These are phyloP conservation scores for Albizia julibrissin DNA, from an alignment of 306 rosid genomes.

Conservation along the genomic window DNA sequence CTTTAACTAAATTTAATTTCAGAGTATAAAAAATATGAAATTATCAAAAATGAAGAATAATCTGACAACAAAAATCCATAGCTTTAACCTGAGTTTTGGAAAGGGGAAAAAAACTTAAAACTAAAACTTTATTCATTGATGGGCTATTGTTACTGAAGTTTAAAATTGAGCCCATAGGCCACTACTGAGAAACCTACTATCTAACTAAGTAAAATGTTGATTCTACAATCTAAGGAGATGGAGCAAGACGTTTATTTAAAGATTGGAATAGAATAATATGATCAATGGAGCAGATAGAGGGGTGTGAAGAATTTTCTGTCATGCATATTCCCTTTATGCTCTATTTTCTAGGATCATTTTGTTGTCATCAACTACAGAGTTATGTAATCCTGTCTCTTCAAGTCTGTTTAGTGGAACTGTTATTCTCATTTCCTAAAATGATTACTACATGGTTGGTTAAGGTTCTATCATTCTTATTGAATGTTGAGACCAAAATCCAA, in stretches of 20 bases:
- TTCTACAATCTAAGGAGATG: background rate
- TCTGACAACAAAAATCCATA: background rate
- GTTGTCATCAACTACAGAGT: background rate
- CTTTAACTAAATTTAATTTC: background rate
- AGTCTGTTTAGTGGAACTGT: background rate
- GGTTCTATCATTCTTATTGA: background rate
- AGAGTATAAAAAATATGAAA: conserved; percentile 5
- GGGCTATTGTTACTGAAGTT: background rate
- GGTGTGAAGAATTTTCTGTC: background rate
- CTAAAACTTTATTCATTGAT: background rate
- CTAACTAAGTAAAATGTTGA: background rate
- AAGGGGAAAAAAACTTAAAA: too few species aligned
- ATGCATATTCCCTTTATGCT: background rate
- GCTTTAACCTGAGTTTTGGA: background rate
- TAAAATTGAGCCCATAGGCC: background rate
- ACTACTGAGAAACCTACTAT: background rate
- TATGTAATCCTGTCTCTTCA: background rate
- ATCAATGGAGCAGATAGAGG: background rate
- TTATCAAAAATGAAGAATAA: background rate
- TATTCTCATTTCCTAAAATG: background rate
- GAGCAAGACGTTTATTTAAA: background rate
- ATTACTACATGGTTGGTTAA: background rate
- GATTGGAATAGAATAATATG: background rate
- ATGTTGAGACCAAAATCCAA: background rate
- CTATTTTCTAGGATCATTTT: background rate